These are phyloP conservation scores for Blastobotrys raffinosifermentans DNA, from an alignment of 1,139 yeast genomes.

Conservation along the genomic window DNA sequence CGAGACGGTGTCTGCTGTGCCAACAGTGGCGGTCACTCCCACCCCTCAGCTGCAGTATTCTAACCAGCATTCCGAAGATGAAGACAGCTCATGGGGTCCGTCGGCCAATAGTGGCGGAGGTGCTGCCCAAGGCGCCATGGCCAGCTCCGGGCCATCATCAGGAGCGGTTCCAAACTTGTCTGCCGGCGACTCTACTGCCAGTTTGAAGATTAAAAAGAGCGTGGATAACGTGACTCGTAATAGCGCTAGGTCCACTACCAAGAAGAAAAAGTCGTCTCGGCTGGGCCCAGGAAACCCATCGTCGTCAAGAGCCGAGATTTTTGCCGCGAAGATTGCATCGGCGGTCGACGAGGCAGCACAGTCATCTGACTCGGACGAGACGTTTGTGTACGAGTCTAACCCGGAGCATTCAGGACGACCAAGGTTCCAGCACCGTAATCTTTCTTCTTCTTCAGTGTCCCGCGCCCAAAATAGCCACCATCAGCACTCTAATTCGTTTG, in stretches of 20 bases:
- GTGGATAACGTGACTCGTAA: slow-evolving; percentile 28
- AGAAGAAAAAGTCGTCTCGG: slow-evolving; percentile 23
- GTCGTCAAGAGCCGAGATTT: slow-evolving; percentile 71
- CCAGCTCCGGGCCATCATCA: neutral
- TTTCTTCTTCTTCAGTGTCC: slow-evolving; percentile 25
- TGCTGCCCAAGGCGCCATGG: slow-evolving; percentile 1
- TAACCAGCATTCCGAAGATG: neutral
- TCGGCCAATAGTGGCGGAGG: neutral
- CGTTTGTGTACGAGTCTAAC: slow-evolving; percentile 79
- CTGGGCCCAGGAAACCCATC: slow-evolving; percentile 20
- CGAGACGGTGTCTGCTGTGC: slow-evolving; percentile 38
- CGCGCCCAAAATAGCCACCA: no score
- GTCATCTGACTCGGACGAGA: slow-evolving; percentile 83
- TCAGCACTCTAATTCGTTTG: no score
- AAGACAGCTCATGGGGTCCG: no score
- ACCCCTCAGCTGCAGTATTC: slow-evolving; percentile 5
- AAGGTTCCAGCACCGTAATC: slow-evolving; percentile 22
- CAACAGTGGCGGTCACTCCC: slow-evolving; percentile 21
- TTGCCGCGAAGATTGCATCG: slow-evolving; percentile 89
- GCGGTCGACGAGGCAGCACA: slow-evolving; percentile 83
- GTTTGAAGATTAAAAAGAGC: slow-evolving; percentile 28
- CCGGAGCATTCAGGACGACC: slow-evolving; percentile 23
- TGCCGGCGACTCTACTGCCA: slow-evolving; percentile 9
- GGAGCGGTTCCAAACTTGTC: neutral
- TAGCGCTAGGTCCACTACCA: slow-evolving; percentile 12